phyloP scores from a whole-genome alignment of 139 green algal species.

The Pseudopediastrum boryanum region DNA sequence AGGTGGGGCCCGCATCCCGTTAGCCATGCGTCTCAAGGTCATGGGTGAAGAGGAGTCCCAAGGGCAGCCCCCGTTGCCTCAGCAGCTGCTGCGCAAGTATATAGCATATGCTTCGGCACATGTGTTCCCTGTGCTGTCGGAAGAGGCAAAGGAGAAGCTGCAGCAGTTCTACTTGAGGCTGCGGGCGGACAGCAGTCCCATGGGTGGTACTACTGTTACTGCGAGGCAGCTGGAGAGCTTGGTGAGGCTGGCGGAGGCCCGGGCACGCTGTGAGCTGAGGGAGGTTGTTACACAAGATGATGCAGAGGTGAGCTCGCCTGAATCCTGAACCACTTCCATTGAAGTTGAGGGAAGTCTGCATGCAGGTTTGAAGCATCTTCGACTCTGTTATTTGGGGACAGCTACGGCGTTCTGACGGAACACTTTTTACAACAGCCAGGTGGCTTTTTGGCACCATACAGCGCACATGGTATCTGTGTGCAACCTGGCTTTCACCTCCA shows the following conservation, averaged over 20 bases:
- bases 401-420: not conserved
- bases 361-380: not conserved
- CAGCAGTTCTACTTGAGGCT: constrained; percentile 78
- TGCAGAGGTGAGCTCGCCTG: constrained; percentile 66
- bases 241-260: constrained; percentile 87
- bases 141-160: constrained; percentile 67
- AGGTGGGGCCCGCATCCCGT: constrained; percentile 5
- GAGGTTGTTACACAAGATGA: constrained; percentile 73
- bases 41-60: constrained; percentile 1
- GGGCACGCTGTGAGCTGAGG: constrained; percentile 84
- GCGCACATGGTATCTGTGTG: too few relatives aligned
- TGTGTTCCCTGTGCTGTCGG: constrained; percentile 72
- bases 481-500: not conserved
- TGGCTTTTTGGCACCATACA: not conserved
- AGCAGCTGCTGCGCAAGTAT: constrained; percentile 87
- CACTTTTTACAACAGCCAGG: not conserved
- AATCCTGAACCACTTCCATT: not conserved
- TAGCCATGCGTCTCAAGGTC: constrained; percentile 32
- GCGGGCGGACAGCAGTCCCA: constrained; percentile 32
- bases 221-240: constrained; percentile 92
- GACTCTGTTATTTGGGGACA: not conserved
- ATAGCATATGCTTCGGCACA: constrained; percentile 90
- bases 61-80: constrained; percentile 65
- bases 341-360: not conserved
- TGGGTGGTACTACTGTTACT: constrained; percentile 37